Percentiles rank a stretch among this genome's conserved stretches.
phyloP scores from a whole-genome alignment of 2,329 filamentous ascomycete genomes.

The Leptographium galeiforme region DNA sequence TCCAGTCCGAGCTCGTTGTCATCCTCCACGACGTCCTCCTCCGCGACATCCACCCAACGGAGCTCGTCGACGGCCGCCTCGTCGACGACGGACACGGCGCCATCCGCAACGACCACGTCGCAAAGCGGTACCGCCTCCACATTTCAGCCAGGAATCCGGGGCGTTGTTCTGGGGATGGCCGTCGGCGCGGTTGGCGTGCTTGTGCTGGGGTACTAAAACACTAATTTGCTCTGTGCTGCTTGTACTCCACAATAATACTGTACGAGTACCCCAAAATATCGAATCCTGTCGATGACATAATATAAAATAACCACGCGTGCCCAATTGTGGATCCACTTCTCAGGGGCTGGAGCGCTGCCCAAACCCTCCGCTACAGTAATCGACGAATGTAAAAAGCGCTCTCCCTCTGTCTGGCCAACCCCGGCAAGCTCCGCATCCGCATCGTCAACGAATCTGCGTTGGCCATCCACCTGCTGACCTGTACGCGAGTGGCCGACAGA shows the following conservation, averaged over 20 bases:
- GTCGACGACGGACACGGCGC: neutral
- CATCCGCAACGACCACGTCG: neutral
- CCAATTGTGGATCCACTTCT: constrained; percentile 1
- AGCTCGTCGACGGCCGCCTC: no score
- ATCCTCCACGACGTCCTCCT: neutral
- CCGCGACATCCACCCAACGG: neutral
- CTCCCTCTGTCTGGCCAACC: neutral
- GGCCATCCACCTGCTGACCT: neutral
- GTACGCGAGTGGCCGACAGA: no score
- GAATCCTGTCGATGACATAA: neutral
- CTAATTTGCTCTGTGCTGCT: no score
- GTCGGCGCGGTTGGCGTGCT: neutral
- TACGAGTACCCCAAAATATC: neutral
- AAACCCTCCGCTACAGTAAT: neutral
- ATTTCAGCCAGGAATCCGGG: neutral
- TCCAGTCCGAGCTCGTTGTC: neutral
- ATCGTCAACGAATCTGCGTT: neutral
- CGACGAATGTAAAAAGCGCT: neutral
- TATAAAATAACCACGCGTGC: neutral
- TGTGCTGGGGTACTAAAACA: neutral
- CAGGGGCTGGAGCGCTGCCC: constrained; percentile 1
- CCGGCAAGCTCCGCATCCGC: constrained; percentile 2
- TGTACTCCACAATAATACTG: no score
- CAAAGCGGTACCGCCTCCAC: neutral
- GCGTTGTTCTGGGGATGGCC: neutral